Evolutionary conservation across 1,139 yeast genomes (phyloP).

Genomic region (Wickerhamomyces sp.): DNA sequence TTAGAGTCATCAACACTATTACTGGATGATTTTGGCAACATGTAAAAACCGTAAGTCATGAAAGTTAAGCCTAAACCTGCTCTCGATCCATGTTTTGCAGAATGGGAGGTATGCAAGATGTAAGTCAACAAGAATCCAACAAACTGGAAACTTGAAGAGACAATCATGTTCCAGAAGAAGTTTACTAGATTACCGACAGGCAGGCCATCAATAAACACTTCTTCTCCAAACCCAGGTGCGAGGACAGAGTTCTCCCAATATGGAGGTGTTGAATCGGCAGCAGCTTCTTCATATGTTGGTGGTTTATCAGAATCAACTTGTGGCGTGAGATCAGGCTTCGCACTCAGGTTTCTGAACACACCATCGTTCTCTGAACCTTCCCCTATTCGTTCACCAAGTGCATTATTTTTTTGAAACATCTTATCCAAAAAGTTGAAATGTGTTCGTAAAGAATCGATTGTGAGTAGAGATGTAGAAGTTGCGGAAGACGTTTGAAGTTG

Average conservation of each 20-base stretch:
- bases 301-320: slow-evolving; percentile 48
- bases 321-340: slow-evolving; percentile 62
- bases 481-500: slow-evolving; percentile 1
- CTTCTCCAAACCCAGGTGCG: slow-evolving; percentile 79
- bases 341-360: slow-evolving; percentile 85
- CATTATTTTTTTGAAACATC: slow-evolving; percentile 23
- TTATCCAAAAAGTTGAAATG: slow-evolving; percentile 33
- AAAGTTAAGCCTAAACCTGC: slow-evolving; percentile 89
- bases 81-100: slow-evolving; percentile 93
- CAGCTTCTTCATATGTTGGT: slow-evolving; percentile 95
- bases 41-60: slow-evolving; percentile 66
- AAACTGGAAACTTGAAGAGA: slow-evolving; percentile 86
- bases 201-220: slow-evolving; percentile 88
- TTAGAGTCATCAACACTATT: slow-evolving; percentile 26
- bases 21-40: slow-evolving; percentile 43
- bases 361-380: slow-evolving; percentile 70
- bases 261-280: slow-evolving; percentile 92
- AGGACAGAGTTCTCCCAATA: slow-evolving; percentile 93
- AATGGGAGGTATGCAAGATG: slow-evolving; percentile 90
- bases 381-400: slow-evolving; percentile 25
- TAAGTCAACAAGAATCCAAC: slow-evolving; percentile 91
- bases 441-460: slow-evolving; percentile 14
- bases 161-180: slow-evolving; percentile 84
- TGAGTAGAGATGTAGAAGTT: neutral
- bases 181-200: slow-evolving; percentile 94